Evolutionary conservation across 2,329 filamentous ascomycete species (phyloP).

Genomic region (Penicillium sp.): DNA sequence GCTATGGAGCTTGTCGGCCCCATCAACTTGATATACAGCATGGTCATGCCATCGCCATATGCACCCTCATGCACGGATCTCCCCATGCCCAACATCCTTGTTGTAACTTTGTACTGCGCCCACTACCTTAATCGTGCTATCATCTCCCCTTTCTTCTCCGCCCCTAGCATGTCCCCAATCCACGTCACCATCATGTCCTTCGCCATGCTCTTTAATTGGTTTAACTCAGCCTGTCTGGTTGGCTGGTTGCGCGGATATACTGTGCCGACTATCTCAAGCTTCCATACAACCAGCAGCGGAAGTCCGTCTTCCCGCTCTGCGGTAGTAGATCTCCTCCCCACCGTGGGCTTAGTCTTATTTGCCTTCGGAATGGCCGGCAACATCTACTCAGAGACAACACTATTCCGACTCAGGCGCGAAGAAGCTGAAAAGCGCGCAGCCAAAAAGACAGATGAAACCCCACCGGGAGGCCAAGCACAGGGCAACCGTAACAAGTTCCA

Average conservation of each 20-base stretch:
- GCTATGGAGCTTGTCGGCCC: constrained; percentile 83
- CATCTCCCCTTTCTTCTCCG: constrained; percentile 71
- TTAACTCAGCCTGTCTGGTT: constrained; percentile 75
- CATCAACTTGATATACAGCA: constrained; percentile 73
- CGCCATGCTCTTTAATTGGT: constrained; percentile 71
- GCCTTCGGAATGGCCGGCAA: constrained; percentile 73
- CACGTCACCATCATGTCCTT: constrained; percentile 64
- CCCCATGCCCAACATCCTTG: constrained; percentile 36
- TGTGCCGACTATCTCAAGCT: constrained; percentile 32
- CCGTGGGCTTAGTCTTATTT: constrained; percentile 71
- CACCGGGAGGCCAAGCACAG: constrained; percentile 21
- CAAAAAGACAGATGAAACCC: constrained; percentile 50
- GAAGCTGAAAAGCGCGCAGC: constrained; percentile 54
- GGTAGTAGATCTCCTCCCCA: constrained; percentile 40
- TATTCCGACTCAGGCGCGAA: constrained; percentile 78
- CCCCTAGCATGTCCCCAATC: constrained; percentile 90
- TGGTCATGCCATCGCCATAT: constrained; percentile 61
- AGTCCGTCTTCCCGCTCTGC: constrained; percentile 13
- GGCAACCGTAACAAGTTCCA: constrained; percentile 54
- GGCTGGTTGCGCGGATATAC: constrained; percentile 82
- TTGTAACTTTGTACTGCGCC: constrained; percentile 56
- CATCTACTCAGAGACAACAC: constrained; percentile 83
- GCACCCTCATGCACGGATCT: constrained; percentile 36
- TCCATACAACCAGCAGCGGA: constrained; percentile 13
- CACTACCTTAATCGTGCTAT: constrained; percentile 92